phyloP scores from a whole-genome alignment of 257 asterid species.

The Voacanga thouarsii region DNA sequence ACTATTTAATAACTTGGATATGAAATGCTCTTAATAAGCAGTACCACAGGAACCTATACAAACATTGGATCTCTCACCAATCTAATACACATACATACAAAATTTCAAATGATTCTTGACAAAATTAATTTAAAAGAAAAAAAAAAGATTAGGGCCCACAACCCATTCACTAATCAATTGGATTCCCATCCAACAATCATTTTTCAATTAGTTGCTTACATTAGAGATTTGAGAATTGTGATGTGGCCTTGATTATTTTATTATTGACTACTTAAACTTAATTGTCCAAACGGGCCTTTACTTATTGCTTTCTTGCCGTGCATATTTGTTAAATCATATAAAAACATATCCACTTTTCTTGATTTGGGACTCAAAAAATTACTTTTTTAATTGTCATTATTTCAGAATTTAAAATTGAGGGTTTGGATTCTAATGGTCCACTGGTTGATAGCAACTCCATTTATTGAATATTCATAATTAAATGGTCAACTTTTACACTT shows the following conservation, averaged over 20 bases:
- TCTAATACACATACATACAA: background rate
- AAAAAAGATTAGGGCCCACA: background rate
- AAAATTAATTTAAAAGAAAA: background rate
- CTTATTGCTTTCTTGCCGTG: conserved; percentile 15
- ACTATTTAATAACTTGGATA: too few relatives aligned
- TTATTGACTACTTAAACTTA: background rate
- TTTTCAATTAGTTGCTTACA: conserved; percentile 1
- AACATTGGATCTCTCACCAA: background rate
- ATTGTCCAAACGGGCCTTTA: background rate
- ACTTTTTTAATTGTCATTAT: background rate
- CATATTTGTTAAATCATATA: conserved; percentile 2
- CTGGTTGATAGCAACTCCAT: conserved; percentile 2
- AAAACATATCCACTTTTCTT: conserved; percentile 13
- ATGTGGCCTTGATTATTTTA: conserved; percentile 6
- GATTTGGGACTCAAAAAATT: background rate
- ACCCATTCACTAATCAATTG: background rate
- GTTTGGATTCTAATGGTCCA: conserved; percentile 3
- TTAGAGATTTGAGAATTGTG: background rate
- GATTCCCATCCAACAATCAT: background rate
- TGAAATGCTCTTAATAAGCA: too few relatives aligned
- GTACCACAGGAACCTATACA: too few relatives aligned
- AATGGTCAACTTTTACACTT: background rate
- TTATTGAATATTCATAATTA: background rate
- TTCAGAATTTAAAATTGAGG: background rate
- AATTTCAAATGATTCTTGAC: background rate